Percentiles rank a stretch among this genome's conserved stretches.
Evolutionary conservation across 768 basidiomycete species (phyloP).

Genomic region (Sarcomyxa edulis): DNA sequence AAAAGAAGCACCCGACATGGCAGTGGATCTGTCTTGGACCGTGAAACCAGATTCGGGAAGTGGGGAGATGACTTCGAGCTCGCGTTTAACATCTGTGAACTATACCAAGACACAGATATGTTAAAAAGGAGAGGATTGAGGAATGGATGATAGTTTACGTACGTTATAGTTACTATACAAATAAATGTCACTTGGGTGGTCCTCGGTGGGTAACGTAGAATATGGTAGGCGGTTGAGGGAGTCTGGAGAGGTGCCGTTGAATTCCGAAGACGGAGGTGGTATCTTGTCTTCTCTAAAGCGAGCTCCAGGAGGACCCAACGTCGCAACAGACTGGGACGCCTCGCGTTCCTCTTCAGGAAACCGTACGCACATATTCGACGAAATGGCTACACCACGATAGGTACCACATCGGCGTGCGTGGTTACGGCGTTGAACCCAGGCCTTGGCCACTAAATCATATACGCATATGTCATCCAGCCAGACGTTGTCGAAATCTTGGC

Average conservation of each 20-base stretch:
- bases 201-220: conserved; percentile 63
- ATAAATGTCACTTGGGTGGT: conserved; percentile 81
- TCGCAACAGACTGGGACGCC: conserved; percentile 30
- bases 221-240: conserved; percentile 70
- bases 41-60: conserved; percentile 70
- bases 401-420: conserved; percentile 95
- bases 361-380: conserved; percentile 63
- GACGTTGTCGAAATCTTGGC: conserved; percentile 89
- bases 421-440: conserved; percentile 76
- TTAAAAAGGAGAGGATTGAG: conserved; percentile 5
- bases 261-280: conserved; percentile 34
- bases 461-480: conserved; percentile 94
- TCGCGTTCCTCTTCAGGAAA: conserved; percentile 59
- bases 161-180: conserved; percentile 97
- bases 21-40: conserved; percentile 72
- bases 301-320: conserved; percentile 49
- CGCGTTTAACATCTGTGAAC: conserved; percentile 95
- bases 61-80: conserved; percentile 88
- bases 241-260: conserved; percentile 54
- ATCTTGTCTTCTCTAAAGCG: conserved; percentile 51
- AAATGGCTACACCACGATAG: conserved; percentile 89
- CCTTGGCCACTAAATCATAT: conserved; percentile 66
- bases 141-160: conserved; percentile 19
- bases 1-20: conserved; percentile 77
- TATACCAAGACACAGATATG: conserved; percentile 22